Percentiles rank a stretch among this genome's conserved stretches.
These are phyloP conservation scores for Discostella pseudostelligera DNA, from an alignment of 108 stramenopile species.

Conservation along the genomic window DNA sequence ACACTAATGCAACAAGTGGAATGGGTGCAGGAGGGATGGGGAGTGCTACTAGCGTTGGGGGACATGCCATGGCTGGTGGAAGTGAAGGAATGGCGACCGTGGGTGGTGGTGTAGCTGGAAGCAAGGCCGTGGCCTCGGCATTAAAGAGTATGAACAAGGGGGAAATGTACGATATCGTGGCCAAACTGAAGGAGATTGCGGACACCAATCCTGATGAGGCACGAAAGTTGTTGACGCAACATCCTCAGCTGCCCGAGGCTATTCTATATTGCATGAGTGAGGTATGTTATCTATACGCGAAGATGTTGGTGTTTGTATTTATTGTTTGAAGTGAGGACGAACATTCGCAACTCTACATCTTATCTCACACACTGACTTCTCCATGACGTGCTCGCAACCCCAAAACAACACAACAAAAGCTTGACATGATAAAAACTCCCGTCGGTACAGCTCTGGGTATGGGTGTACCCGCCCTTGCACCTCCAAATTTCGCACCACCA, in stretches of 20 bases:
- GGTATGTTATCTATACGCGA: too few species aligned
- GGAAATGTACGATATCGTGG: conserved; percentile 90
- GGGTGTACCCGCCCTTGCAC: conserved; percentile 27
- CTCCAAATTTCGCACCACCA: conserved; percentile 27
- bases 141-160: conserved; percentile 81
- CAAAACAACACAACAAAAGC: conserved; percentile 20
- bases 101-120: conserved; percentile 53
- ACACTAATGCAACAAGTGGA: conserved; percentile 9
- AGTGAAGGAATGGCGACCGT: conserved; percentile 16
- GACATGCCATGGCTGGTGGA: conserved; percentile 17
- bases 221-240: conserved; percentile 71
- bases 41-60: conserved; percentile 10
- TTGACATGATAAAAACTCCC: conserved; percentile 90
- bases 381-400: too few species aligned
- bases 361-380: too few species aligned
- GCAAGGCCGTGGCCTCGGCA: conserved; percentile 73
- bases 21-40: conserved; percentile 23
- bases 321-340: too few species aligned
- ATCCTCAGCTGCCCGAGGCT: conserved; percentile 92
- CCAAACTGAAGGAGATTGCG: conserved; percentile 87
- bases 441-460: conserved; percentile 37
- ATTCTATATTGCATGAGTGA: conserved; percentile 83
- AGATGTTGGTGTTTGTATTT: conserved; percentile 3
- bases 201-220: conserved; percentile 92
- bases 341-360: too few species aligned